Conservation (phyloP, 2,329 filamentous ascomycete genomes). For the Aspergillus sergii region DNA sequence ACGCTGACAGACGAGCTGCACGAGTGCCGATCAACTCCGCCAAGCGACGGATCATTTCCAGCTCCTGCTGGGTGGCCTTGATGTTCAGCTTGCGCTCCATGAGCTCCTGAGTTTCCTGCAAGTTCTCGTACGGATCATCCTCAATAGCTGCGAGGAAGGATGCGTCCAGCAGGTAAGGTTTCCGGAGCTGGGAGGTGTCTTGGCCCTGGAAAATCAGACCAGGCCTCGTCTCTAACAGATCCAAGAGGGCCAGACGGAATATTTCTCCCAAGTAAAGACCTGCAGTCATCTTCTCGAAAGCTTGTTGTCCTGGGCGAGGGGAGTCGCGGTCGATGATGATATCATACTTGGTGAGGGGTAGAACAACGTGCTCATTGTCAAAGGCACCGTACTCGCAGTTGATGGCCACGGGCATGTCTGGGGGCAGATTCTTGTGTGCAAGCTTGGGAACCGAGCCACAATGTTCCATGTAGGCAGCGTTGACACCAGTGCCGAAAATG, state of each 20-base stretch:
- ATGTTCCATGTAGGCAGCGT: conserved; percentile 97
- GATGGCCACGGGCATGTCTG: conserved; percentile 86
- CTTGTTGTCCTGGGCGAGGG: conserved; percentile 88
- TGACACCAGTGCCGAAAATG: conserved; percentile 98
- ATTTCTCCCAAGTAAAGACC: conserved; percentile 93
- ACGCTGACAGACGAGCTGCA: conserved; percentile 87
- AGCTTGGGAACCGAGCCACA: conserved; percentile 91
- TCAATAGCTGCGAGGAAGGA: conserved; percentile 93
- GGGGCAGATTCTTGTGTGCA: conserved; percentile 82
- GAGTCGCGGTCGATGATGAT: conserved; percentile 86
- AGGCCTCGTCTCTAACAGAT: conserved; percentile 77
- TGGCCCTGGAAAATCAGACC: conserved; percentile 80
- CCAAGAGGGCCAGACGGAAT: conserved; percentile 83
- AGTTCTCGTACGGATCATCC: conserved; percentile 93
- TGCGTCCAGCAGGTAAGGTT: conserved; percentile 86
- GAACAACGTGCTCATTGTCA: conserved; percentile 87
- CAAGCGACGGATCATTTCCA: conserved; percentile 84
- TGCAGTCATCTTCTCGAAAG: conserved; percentile 97
- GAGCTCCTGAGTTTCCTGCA: conserved; percentile 82
- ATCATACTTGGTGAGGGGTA: conserved; percentile 85
- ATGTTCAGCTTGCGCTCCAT: conserved; percentile 78
- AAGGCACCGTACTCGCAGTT: conserved; percentile 98
- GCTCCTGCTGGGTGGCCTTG: conserved; percentile 71
- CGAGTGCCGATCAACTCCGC: conserved; percentile 94
- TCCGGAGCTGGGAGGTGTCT: conserved; percentile 77